phyloP scores from a whole-genome alignment of 2,329 filamentous ascomycete species.

The Apiospora sp. region DNA sequence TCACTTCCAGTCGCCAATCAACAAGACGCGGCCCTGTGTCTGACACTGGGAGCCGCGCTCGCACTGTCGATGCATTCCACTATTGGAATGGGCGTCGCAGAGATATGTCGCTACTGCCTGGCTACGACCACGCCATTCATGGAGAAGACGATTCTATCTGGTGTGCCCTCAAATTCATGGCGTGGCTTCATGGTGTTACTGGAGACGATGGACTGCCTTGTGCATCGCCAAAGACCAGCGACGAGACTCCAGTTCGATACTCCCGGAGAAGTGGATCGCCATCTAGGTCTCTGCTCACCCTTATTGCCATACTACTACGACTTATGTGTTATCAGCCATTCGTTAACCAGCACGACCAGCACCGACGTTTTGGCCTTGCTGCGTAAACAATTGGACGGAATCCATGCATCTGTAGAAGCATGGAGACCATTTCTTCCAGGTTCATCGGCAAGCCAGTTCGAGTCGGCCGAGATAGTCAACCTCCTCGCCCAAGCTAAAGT shows the following conservation, averaged over 20 bases:
- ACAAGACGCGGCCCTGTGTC: constrained; percentile 36
- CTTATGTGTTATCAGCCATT: constrained; percentile 38
- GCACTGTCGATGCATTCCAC: constrained; percentile 37
- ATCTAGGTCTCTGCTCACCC: constrained; percentile 38
- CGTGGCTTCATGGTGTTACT: constrained; percentile 35
- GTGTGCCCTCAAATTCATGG: constrained; percentile 32
- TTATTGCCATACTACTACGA: constrained; percentile 39
- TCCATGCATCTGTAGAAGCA: constrained; percentile 33
- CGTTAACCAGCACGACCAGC: constrained; percentile 31
- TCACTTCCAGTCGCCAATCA: constrained; percentile 33
- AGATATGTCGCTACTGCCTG: constrained; percentile 38
- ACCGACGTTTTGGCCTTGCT: constrained; percentile 27
- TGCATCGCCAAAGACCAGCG: constrained; percentile 37
- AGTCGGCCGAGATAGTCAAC: constrained; percentile 35
- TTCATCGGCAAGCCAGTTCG: constrained; percentile 33
- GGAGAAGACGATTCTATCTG: constrained; percentile 22
- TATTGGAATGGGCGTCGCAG: constrained; percentile 37
- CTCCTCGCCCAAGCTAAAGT: constrained; percentile 40
- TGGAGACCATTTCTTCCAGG: constrained; percentile 37
- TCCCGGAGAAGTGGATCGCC: constrained; percentile 31
- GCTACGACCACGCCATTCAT: constrained; percentile 34
- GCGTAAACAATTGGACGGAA: constrained; percentile 34
- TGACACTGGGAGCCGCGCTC: constrained; percentile 34
- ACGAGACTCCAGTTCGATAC: constrained; percentile 29
- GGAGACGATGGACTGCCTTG: constrained; percentile 39